These are phyloP conservation scores for Pythium sukuiense DNA, from an alignment of 352 stramenopile species.

Conservation along the genomic window DNA sequence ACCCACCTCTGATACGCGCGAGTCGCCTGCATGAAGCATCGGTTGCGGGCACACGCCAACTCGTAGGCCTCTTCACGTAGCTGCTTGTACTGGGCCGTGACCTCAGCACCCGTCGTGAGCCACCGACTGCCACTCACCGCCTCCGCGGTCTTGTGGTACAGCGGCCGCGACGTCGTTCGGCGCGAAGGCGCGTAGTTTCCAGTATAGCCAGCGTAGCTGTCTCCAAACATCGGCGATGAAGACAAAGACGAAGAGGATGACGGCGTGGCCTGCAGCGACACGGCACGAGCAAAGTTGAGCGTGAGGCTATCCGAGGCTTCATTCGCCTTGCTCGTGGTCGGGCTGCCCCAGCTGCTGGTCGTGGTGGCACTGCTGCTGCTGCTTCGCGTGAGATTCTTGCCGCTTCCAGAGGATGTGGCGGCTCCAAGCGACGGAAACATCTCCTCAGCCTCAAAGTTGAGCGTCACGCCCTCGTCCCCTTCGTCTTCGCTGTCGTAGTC, in stretches of 20 bases:
- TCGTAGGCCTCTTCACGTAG: conserved; percentile 79
- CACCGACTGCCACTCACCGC: conserved; percentile 43
- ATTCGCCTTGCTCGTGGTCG: conserved; percentile 13
- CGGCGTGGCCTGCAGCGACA: conserved; percentile 49
- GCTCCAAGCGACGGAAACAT: conserved; percentile 72
- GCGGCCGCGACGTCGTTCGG: conserved; percentile 31
- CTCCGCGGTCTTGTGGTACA: conserved; percentile 65
- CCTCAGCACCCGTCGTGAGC: conserved; percentile 60
- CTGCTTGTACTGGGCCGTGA: conserved; percentile 72
- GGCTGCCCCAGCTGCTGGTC: conserved; percentile 17
- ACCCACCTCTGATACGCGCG: conserved; percentile 75
- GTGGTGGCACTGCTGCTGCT: conserved; percentile 3
- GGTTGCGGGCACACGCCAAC: conserved; percentile 79
- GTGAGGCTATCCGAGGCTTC: conserved; percentile 40
- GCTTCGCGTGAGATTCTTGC: conserved; percentile 10
- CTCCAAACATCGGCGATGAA: conserved; percentile 15
- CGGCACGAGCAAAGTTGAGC: conserved; percentile 80
- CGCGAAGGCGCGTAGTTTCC: conserved; percentile 2
- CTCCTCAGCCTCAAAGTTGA: conserved; percentile 73
- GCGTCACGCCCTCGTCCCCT: conserved; percentile 32
- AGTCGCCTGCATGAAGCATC: conserved; percentile 87
- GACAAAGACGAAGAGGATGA: conserved; percentile 6
- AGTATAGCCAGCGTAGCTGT: conserved; percentile 2
- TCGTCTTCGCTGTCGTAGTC: conserved; percentile 85
- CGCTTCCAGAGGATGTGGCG: neutral